These are phyloP conservation scores for Yamadazyma membranifaciens DNA, from an alignment of 1,139 yeast genomes.

Conservation along the genomic window DNA sequence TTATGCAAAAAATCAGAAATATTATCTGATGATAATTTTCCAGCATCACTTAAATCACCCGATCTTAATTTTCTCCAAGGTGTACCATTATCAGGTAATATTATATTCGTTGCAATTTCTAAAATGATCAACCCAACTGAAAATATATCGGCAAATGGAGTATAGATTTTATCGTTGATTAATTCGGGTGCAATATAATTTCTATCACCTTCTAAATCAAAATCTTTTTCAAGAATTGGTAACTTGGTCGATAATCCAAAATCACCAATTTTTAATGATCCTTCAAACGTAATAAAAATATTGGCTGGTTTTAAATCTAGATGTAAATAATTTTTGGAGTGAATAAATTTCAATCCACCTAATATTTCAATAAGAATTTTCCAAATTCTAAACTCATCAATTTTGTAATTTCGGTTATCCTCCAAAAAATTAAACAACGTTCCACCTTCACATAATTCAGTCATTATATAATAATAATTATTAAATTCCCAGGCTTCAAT, in stretches of 20 bases:
- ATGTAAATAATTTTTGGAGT: slow-evolving; percentile 72
- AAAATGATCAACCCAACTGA: slow-evolving; percentile 89
- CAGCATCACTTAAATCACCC: slow-evolving; percentile 96
- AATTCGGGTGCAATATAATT: slow-evolving; percentile 98
- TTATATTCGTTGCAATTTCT: slow-evolving; percentile 94
- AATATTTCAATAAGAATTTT: slow-evolving; percentile 82
- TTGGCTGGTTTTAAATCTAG: slow-evolving; percentile 94
- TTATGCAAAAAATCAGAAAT: slow-evolving; percentile 46
- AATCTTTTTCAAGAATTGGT: slow-evolving; percentile 53
- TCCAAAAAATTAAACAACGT: slow-evolving; percentile 76
- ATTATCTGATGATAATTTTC: slow-evolving; percentile 65
- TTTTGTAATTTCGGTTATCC: slow-evolving; percentile 67
- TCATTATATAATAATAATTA: slow-evolving; percentile 82
- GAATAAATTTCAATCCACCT: slow-evolving; percentile 79
- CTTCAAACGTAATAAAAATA: slow-evolving; percentile 91
- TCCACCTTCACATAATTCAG: slow-evolving; percentile 95
- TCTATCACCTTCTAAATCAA: slow-evolving; percentile 95
- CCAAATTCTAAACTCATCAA: slow-evolving; percentile 99
- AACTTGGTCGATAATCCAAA: slow-evolving; percentile 61
- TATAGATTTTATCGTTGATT: slow-evolving; percentile 75
- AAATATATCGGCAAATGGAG: slow-evolving; percentile 91
- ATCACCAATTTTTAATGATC: slow-evolving; percentile 82
- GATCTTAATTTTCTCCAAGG: slow-evolving; percentile 96
- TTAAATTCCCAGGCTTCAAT: slow-evolving; percentile 85
- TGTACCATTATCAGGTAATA: slow-evolving; percentile 92